phyloP scores from a whole-genome alignment of 805 yeast species.

The Torulaspora microellipsoides region DNA sequence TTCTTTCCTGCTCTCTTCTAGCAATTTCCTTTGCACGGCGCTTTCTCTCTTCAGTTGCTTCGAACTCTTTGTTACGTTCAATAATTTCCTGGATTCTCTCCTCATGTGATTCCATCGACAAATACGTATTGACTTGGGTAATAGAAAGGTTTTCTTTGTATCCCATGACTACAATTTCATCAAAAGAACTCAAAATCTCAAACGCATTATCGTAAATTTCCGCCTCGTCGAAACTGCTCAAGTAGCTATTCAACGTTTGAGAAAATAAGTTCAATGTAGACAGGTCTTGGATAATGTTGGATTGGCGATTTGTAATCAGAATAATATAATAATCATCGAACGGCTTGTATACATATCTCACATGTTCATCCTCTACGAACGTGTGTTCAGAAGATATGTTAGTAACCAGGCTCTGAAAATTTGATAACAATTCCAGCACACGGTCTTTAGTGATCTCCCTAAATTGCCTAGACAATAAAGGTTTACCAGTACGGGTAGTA shows the following conservation, averaged over 20 bases:
- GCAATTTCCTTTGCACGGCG: constrained; percentile 90
- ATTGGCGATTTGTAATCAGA: constrained; percentile 81
- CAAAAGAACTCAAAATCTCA: constrained; percentile 86
- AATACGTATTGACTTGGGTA: constrained; percentile 78
- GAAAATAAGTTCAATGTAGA: constrained; percentile 84
- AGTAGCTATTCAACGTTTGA: constrained; percentile 70
- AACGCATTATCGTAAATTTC: constrained; percentile 83
- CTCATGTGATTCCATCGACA: constrained; percentile 98
- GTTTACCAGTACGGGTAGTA: constrained; percentile 89
- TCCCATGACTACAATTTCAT: constrained; percentile 87
- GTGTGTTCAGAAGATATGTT: constrained; percentile 77
- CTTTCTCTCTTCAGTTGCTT: constrained; percentile 95
- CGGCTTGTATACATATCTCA: constrained; percentile 93
- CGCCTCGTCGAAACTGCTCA: constrained; percentile 69
- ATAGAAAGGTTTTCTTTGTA: constrained; percentile 81
- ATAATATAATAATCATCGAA: constrained; percentile 90
- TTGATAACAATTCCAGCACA: constrained; percentile 78
- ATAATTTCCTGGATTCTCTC: constrained; percentile 98
- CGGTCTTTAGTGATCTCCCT: constrained; percentile 78
- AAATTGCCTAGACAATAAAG: constrained; percentile 88
- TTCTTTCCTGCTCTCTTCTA: constrained; percentile 53
- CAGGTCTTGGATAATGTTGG: constrained; percentile 91
- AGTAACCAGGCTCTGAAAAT: constrained; percentile 75
- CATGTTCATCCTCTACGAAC: constrained; percentile 86
- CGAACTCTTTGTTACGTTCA: constrained; percentile 92